Base-by-base conservation (phyloP, 2,329 filamentous ascomycete genomes). In the Aspergillus sp. region DNA sequence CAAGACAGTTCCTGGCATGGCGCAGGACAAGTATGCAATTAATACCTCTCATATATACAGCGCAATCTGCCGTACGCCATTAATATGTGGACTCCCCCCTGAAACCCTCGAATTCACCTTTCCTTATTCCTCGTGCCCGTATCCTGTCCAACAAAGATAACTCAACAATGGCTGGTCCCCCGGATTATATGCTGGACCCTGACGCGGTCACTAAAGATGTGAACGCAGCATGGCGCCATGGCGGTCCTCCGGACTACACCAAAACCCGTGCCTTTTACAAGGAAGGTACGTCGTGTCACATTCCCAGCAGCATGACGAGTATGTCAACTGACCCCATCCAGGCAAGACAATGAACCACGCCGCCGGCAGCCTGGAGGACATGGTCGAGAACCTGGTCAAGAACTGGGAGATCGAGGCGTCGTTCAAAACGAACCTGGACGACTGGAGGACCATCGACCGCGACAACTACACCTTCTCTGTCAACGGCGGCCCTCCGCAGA, bases 391-490 rank as follows among this genome's bases (percentile, higher is more conserved):
- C 49, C 68, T 82, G 1, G 77, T 82, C 49, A 81, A 82, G 61
- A 82, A 82, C 53, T 82, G 78, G 78, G 78, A 82, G 54, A 71
- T 81, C 32, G 78, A 82, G 53, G 78, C 78, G 1, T 80, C 74
- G 0, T 80, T 78, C 69, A 82, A 82, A 58, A 68, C 68, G 5
- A 47, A 64, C 11, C 63, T 80, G 7, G 45, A 58, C 3, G 74
- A 82, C 55, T 82, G 78, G 78, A 69, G 77, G 28, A 82, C 78
- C 2, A 68, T 82, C 43, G 74, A 80, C 51, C 64, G 60, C 3
- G 50, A 60, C 5, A 69, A 68, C 17, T 82, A 81, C 62, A 68
- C 61, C 2, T 80, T 82, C 48, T 68, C 74, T 15, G 71, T 81
- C 55, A 80, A 80, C 44, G 75, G 76, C 19, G 70, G 68, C 0